phyloP scores from a whole-genome alignment of 2,329 filamentous ascomycete genomes.

The Aspergillus sp. region DNA sequence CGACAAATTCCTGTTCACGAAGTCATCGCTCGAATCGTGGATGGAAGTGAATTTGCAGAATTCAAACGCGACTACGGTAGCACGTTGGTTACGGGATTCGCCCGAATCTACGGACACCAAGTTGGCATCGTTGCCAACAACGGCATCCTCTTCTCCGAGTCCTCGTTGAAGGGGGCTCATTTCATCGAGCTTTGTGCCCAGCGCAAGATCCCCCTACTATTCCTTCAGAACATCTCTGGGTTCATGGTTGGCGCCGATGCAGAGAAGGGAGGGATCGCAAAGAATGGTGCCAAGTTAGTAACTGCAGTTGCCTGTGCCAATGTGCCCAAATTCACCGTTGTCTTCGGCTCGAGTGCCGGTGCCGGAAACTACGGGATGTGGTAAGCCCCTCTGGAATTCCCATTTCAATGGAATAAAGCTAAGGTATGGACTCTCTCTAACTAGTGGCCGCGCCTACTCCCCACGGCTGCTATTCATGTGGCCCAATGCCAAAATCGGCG shows the following conservation, averaged over 20 bases:
- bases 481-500: slow-evolving; percentile 91
- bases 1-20: slow-evolving; percentile 79
- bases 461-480: slow-evolving; percentile 92
- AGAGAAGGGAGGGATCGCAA: slow-evolving; percentile 90
- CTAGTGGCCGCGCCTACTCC: slow-evolving; percentile 76
- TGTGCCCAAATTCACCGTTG: slow-evolving; percentile 93
- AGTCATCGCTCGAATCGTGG: slow-evolving; percentile 85
- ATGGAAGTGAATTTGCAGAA: slow-evolving; percentile 81
- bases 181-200: slow-evolving; percentile 94
- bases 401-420: no score
- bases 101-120: slow-evolving; percentile 76
- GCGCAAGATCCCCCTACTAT: slow-evolving; percentile 79
- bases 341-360: slow-evolving; percentile 86
- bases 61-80: slow-evolving; percentile 90
- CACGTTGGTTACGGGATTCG: slow-evolving; percentile 87
- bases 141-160: slow-evolving; percentile 85
- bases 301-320: slow-evolving; percentile 89
- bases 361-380: slow-evolving; percentile 99
- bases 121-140: slow-evolving; percentile 95
- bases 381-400: slow-evolving; percentile 31
- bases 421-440: slow-evolving; percentile 4
- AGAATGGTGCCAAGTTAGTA: slow-evolving; percentile 94
- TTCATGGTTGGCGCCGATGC: slow-evolving; percentile 97
- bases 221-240: slow-evolving; percentile 92
- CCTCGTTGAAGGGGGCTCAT: slow-evolving; percentile 86